Conservation (phyloP, 106 monocot genomes). For the Iris macrosiphon region DNA sequence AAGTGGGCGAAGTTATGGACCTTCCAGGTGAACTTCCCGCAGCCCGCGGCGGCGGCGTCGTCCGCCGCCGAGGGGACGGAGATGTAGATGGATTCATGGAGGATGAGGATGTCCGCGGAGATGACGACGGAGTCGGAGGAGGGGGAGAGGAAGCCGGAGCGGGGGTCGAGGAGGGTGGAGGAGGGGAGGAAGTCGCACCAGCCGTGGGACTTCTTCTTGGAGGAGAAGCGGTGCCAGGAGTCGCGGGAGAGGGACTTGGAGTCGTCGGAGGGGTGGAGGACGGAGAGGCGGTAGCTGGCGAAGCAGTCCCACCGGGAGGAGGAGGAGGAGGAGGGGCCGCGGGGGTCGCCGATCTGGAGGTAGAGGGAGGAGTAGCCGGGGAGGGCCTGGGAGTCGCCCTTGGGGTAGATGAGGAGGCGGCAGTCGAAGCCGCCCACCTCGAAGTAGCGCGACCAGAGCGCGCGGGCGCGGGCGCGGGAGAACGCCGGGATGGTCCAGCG, state of each 20-base stretch:
- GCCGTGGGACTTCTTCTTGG: slow-evolving; percentile 91
- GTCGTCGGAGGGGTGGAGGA: slow-evolving; percentile 44
- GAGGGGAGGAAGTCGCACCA: slow-evolving; percentile 95
- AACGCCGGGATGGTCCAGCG: slow-evolving; percentile 65
- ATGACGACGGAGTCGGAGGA: slow-evolving; percentile 41
- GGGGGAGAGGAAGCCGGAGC: slow-evolving; percentile 32
- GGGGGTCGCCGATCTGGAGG: slow-evolving; percentile 91
- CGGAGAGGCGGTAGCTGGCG: slow-evolving; percentile 67
- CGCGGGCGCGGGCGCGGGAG: slow-evolving; percentile 49
- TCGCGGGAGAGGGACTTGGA: slow-evolving; percentile 63
- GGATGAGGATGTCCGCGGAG: slow-evolving; percentile 63
- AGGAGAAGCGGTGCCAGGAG: slow-evolving; percentile 93
- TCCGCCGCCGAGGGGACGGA: slow-evolving; percentile 35
- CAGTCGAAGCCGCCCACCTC: slow-evolving; percentile 88
- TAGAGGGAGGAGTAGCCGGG: slow-evolving; percentile 88
- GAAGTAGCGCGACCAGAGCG: slow-evolving; percentile 89
- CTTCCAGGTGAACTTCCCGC: slow-evolving; percentile 89
- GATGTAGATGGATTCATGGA: slow-evolving; percentile 65
- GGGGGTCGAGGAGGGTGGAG: slow-evolving; percentile 45
- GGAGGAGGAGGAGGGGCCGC: slow-evolving; percentile 36
- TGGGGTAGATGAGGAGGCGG: slow-evolving; percentile 81
- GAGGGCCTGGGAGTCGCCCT: slow-evolving; percentile 78
- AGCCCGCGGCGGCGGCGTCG: slow-evolving; percentile 24
- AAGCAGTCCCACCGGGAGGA: slow-evolving; percentile 79
- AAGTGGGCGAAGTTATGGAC: slow-evolving; percentile 73